Evolutionary conservation across 2,329 filamentous ascomycete species (phyloP).

Genomic region (Sporothrix pallida): DNA sequence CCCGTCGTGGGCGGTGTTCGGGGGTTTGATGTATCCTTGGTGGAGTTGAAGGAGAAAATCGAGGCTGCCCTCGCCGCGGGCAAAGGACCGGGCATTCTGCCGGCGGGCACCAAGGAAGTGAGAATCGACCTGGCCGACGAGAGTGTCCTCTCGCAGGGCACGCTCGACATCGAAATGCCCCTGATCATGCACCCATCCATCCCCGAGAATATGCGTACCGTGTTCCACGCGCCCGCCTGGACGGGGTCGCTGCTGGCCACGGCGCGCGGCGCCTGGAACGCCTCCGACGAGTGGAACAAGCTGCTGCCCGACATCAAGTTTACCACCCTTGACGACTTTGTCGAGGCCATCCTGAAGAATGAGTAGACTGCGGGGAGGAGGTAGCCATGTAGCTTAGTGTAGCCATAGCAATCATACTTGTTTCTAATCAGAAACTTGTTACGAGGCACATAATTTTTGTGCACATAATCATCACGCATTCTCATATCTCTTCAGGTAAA

Average conservation of each 20-base stretch:
- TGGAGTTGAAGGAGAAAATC: conserved; percentile 49
- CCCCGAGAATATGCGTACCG: conserved; percentile 44
- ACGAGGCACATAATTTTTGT: too few species aligned
- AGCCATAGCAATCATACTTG: background rate
- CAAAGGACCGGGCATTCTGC: conserved; percentile 11
- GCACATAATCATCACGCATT: too few species aligned
- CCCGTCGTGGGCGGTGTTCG: conserved; percentile 50
- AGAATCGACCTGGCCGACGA: conserved; percentile 52
- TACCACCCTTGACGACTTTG: conserved; percentile 49
- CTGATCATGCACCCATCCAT: conserved; percentile 44
- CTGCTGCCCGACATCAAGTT: conserved; percentile 54
- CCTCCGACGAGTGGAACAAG: conserved; percentile 52
- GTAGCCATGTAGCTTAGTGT: background rate
- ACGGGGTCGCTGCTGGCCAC: conserved; percentile 52
- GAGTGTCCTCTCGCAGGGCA: conserved; percentile 55
- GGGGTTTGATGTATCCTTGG: conserved; percentile 47
- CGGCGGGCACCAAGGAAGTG: background rate
- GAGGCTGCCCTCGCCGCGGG: conserved; percentile 27
- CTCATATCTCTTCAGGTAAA: too few species aligned
- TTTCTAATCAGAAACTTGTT: too few species aligned
- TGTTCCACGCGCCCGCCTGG: conserved; percentile 47
- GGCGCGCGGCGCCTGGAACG: conserved; percentile 51
- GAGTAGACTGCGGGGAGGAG: background rate
- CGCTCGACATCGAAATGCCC: conserved; percentile 51
- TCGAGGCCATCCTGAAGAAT: conserved; percentile 39